These are phyloP conservation scores for Xylariaceae sp. DNA, from an alignment of 2,329 filamentous ascomycete species.

Conservation along the genomic window DNA sequence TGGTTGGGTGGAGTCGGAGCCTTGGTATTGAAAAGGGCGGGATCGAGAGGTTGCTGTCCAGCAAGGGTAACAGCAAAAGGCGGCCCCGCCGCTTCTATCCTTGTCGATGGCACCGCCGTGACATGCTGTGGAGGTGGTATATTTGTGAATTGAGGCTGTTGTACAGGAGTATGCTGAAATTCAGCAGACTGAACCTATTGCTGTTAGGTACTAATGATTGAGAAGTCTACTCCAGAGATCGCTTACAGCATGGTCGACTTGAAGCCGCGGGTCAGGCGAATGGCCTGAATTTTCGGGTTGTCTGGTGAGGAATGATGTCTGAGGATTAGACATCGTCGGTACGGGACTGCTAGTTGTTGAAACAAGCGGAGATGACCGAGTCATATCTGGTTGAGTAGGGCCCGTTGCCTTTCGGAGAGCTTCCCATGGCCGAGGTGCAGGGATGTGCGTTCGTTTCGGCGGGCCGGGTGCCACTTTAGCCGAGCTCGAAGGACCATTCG, in stretches of 20 bases:
- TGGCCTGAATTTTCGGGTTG: slow-evolving; percentile 18
- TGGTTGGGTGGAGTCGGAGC: neutral
- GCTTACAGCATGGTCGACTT: slow-evolving; percentile 33
- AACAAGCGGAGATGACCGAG: neutral
- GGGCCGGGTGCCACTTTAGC: slow-evolving; percentile 10
- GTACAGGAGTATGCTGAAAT: slow-evolving; percentile 19
- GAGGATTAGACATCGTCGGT: slow-evolving; percentile 5
- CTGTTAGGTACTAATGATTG: slow-evolving; percentile 32
- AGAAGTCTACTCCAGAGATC: slow-evolving; percentile 28
- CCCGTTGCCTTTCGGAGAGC: slow-evolving; percentile 23
- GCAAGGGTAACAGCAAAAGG: neutral
- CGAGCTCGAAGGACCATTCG: slow-evolving; percentile 1
- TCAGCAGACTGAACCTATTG: slow-evolving; percentile 27
- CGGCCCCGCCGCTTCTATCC: neutral
- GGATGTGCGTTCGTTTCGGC: slow-evolving; percentile 28
- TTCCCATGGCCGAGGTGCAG: slow-evolving; percentile 32
- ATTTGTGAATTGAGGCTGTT: slow-evolving; percentile 9
- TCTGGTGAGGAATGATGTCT: slow-evolving; percentile 6
- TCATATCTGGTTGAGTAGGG: slow-evolving; percentile 9
- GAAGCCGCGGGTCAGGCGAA: slow-evolving; percentile 21
- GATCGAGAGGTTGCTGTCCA: neutral
- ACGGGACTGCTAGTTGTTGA: slow-evolving; percentile 1
- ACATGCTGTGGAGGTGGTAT: slow-evolving; percentile 1
- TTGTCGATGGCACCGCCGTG: slow-evolving; percentile 3
- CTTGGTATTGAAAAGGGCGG: neutral